A percentile compares a stretch with the other conserved stretches of the same genome.
phyloP scores from a whole-genome alignment of 805 yeast genomes.

The Alloascoidea africana region DNA sequence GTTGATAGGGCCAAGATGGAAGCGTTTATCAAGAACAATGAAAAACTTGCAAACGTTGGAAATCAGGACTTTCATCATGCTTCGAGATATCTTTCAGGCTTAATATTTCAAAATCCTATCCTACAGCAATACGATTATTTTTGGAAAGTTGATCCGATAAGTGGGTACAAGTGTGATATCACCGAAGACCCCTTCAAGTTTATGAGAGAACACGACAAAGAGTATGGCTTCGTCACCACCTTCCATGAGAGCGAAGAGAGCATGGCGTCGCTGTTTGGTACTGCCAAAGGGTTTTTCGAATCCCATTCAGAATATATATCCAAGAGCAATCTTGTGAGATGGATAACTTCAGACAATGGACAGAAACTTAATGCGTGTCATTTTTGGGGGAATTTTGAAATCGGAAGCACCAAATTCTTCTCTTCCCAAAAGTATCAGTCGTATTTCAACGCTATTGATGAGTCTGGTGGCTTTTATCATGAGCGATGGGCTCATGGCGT shows the following conservation, averaged over 20 bases:
- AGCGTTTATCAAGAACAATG: slow-evolving; percentile 35
- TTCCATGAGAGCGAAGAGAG: not conserved
- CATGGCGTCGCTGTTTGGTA: not conserved
- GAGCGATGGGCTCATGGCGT: not conserved
- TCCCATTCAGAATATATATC: not conserved
- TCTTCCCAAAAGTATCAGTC: not conserved
- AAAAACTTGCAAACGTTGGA: slow-evolving; percentile 40
- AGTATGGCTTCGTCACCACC: not conserved
- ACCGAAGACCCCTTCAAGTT: not conserved
- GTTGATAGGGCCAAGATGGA: slow-evolving; percentile 60
- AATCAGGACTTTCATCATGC: slow-evolving; percentile 60
- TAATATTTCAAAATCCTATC: slow-evolving; percentile 51
- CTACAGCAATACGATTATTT: slow-evolving; percentile 1
- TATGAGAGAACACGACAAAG: not conserved
- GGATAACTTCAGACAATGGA: not conserved
- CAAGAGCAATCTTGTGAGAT: not conserved
- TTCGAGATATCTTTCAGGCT: slow-evolving; percentile 82
- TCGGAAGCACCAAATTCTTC: not conserved
- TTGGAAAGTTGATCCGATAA: not conserved
- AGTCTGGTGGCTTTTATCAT: not conserved
- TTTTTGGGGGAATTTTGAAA: not conserved
- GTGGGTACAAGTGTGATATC: not conserved
- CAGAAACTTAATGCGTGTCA: not conserved
- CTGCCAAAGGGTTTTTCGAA: not conserved
- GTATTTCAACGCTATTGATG: not conserved